A percentile compares a stretch with the other conserved stretches of the same genome.
These are phyloP conservation scores for Rhipidocladum racemiflorum DNA, from an alignment of 176 grass and related monocot genomes.

Conservation along the genomic window DNA sequence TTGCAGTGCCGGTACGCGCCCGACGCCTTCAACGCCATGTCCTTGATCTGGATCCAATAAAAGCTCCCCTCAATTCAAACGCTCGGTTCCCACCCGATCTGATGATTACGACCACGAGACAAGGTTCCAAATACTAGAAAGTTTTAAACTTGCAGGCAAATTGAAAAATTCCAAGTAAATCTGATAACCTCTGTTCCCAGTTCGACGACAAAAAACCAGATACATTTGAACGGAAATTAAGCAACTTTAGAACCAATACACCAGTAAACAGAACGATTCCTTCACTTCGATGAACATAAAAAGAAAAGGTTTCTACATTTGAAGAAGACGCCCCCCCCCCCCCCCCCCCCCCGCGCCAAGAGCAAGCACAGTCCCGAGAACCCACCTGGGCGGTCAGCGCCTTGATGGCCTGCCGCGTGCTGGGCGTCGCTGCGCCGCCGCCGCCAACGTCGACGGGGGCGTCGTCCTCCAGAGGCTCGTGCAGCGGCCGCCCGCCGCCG, in stretches of 20 bases:
- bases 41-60: constrained; percentile 66
- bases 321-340: no score
- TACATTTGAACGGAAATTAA: neutral
- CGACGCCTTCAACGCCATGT: constrained; percentile 89
- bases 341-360: neutral
- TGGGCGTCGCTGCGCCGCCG: constrained; percentile 49
- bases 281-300: neutral
- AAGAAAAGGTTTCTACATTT: neutral
- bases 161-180: neutral
- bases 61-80: constrained; percentile 27
- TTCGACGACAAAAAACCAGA: neutral
- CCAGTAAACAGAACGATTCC: neutral
- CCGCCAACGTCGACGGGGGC: constrained; percentile 33
- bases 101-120: constrained; percentile 24
- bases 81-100: constrained; percentile 25
- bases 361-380: neutral
- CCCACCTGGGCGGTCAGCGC: constrained; percentile 83
- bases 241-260: neutral
- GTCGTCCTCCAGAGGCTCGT: constrained; percentile 52
- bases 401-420: constrained; percentile 84
- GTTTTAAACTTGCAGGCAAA: neutral
- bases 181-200: neutral
- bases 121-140: neutral
- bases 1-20: constrained; percentile 97
- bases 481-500: constrained; percentile 34